Evolutionary conservation across 2,329 filamentous ascomycete genomes (phyloP).

Genomic region (Beauveria asiatica): DNA sequence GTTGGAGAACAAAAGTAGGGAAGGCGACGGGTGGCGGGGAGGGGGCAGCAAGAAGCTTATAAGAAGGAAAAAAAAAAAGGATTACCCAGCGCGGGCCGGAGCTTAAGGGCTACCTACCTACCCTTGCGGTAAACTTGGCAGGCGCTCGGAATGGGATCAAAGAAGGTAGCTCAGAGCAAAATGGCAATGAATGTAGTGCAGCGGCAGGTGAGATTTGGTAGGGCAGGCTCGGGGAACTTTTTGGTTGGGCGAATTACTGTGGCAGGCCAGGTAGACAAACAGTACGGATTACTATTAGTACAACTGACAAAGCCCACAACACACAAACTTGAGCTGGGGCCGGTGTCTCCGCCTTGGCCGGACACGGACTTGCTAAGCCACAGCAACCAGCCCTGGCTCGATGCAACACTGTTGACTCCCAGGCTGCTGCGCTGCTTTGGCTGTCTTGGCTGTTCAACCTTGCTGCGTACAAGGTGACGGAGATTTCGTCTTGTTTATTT

Average conservation of each 20-base stretch:
- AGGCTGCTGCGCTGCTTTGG: neutral
- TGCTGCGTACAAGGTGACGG: no score
- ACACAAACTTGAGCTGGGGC: neutral
- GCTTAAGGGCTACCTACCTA: neutral
- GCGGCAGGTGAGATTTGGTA: neutral
- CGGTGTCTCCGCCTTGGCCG: conserved; percentile 4
- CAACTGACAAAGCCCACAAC: no score
- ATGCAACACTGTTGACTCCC: neutral
- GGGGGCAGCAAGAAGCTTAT: conserved; percentile 9
- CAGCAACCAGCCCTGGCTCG: neutral
- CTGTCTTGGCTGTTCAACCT: no score
- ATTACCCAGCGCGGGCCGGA: neutral
- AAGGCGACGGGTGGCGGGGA: neutral
- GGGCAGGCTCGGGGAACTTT: neutral
- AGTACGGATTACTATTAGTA: no score
- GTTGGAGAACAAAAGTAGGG: neutral
- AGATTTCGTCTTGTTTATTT: no score
- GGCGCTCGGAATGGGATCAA: neutral
- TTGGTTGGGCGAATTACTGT: neutral
- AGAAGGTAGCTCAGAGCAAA: neutral
- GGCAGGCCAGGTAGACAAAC: no score
- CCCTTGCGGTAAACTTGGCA: neutral
- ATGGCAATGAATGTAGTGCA: neutral
- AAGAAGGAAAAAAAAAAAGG: neutral
- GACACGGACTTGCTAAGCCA: neutral